Evolutionary conservation across 108 stramenopile species (phyloP).

Genomic region (Schizochytrium sp.): DNA sequence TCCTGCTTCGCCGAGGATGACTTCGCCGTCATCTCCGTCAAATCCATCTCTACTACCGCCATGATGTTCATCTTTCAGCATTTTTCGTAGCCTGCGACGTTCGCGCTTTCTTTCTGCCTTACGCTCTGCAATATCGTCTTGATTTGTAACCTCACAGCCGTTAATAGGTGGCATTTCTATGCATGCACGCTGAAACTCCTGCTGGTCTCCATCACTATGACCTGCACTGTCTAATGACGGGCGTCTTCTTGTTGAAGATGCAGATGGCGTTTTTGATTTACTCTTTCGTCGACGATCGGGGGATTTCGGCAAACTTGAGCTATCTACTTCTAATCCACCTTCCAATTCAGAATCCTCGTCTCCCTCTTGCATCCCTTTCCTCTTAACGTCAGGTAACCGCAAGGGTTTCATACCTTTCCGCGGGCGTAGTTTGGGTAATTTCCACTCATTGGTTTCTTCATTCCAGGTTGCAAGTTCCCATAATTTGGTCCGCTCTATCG

Average conservation of each 20-base stretch:
- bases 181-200: not conserved
- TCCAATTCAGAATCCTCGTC: not conserved
- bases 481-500: constrained; percentile 66
- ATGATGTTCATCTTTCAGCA: not conserved
- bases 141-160: not conserved
- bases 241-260: not conserved
- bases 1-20: not conserved
- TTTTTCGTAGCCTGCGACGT: not conserved
- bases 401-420: constrained; percentile 14
- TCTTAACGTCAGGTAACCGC: constrained; percentile 23
- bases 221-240: not conserved
- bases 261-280: not conserved
- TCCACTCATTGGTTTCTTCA: constrained; percentile 71
- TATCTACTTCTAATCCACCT: constrained; percentile 26
- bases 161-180: constrained; percentile 6
- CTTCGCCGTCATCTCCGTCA: not conserved
- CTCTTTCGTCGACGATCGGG: not conserved
- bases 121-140: not conserved
- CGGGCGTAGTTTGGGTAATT: constrained; percentile 63
- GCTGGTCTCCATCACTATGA: not conserved
- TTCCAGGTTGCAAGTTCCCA: constrained; percentile 72
- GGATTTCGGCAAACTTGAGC: not conserved
- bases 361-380: not conserved
- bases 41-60: not conserved
- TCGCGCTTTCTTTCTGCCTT: constrained; percentile 23